Percentiles rank a stretch among this genome's conserved stretches.
Evolutionary conservation across 352 stramenopile species (phyloP).

Genomic region (Phytopythium ostracodes): DNA sequence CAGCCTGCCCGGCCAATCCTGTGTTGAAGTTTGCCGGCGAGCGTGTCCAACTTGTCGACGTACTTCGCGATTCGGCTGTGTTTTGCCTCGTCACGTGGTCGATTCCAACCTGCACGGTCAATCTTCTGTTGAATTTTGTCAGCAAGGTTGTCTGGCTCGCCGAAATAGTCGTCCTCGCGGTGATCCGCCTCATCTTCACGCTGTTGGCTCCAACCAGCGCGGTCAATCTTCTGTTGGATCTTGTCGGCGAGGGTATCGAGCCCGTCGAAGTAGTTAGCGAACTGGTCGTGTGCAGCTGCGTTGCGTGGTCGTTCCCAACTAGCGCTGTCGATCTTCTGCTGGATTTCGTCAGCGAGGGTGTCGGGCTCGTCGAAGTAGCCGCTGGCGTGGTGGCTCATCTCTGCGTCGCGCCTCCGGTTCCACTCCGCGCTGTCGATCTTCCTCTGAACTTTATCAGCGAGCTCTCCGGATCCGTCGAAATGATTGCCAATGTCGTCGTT

Average conservation of each 20-base stretch:
- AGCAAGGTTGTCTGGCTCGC: background rate
- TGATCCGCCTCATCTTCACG: background rate
- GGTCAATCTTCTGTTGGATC: background rate
- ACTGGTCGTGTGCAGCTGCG: background rate
- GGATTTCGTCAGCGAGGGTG: background rate
- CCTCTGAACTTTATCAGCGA: background rate
- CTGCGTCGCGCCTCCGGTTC: background rate
- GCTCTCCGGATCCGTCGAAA: background rate
- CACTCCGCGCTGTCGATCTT: constrained; percentile 3
- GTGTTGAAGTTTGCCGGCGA: background rate
- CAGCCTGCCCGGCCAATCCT: background rate
- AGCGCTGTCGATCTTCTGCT: background rate
- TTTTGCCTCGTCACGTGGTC: background rate
- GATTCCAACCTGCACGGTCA: background rate
- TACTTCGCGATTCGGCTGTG: background rate
- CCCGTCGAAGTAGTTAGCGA: background rate
- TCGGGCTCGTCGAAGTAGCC: background rate
- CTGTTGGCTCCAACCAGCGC: background rate
- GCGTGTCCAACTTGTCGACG: background rate
- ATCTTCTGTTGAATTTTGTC: constrained; percentile 2
- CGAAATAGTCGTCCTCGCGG: background rate
- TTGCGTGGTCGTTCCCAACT: background rate
- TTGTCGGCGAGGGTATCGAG: background rate
- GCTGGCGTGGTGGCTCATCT: background rate
- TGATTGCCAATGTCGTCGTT: background rate